phyloP scores from a whole-genome alignment of 2,329 filamentous ascomycete genomes.

The Hymenoscyphus fructigenus region DNA sequence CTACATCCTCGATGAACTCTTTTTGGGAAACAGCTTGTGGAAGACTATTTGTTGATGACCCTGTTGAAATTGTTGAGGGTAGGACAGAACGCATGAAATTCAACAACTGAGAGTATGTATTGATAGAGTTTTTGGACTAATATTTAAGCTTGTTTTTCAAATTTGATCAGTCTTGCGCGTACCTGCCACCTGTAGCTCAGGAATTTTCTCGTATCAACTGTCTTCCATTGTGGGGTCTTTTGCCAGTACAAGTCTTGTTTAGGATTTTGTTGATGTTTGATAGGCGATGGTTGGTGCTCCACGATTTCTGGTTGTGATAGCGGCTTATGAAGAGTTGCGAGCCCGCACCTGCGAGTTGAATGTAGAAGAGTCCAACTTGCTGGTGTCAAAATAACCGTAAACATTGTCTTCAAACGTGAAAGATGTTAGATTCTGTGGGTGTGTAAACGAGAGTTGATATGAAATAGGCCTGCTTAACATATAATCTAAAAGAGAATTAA shows the following conservation, averaged over 20 bases:
- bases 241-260: neutral
- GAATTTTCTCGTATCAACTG: neutral
- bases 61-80: neutral
- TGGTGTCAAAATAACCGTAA: neutral
- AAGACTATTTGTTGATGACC: neutral
- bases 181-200: neutral
- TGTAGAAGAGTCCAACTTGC: neutral
- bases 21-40: neutral
- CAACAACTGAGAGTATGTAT: neutral
- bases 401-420: neutral
- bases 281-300: neutral
- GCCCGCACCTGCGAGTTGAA: neutral
- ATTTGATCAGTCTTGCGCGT: neutral
- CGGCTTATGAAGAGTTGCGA: neutral
- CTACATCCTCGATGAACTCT: constrained; percentile 54
- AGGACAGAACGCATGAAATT: neutral
- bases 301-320: neutral
- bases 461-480: neutral
- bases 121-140: neutral
- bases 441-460: neutral
- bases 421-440: neutral
- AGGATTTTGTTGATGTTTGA: neutral
- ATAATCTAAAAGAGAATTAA: neutral
- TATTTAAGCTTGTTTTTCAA: neutral
- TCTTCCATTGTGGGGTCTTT: neutral